Conservation (phyloP, 192 early-diverging fungal genomes). For the Podila epigama region DNA sequence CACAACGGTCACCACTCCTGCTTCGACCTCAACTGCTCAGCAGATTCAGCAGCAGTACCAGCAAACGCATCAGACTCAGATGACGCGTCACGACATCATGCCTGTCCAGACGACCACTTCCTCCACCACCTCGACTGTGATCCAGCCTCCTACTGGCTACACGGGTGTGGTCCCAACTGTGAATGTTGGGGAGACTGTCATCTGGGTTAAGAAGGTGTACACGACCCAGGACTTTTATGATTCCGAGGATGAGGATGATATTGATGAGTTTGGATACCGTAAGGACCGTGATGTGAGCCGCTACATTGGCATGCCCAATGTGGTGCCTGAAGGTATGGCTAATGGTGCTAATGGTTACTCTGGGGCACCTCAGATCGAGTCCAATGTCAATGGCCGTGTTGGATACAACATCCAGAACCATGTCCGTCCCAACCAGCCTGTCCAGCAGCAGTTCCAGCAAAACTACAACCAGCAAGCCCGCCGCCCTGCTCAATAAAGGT, state of each 20-base stretch:
- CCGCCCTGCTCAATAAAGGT: too few species aligned
- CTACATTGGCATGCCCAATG: too few species aligned
- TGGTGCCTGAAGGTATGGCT: too few species aligned
- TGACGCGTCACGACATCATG: too few species aligned
- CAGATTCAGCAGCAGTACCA: not conserved
- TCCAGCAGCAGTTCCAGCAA: too few species aligned
- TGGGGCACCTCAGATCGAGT: too few species aligned
- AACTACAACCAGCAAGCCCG: too few species aligned
- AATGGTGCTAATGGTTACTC: too few species aligned
- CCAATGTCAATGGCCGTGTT: too few species aligned
- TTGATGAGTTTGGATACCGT: slow-evolving; percentile 30
- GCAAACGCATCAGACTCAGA: not conserved
- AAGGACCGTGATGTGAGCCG: slow-evolving; percentile 33
- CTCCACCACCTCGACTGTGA: slow-evolving; percentile 4
- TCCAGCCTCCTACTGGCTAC: not conserved
- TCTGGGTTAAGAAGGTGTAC: slow-evolving; percentile 18
- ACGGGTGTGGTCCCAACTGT: not conserved
- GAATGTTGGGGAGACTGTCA: not conserved
- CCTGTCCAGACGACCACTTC: not conserved
- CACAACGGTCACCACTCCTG: not conserved
- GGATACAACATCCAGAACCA: too few species aligned
- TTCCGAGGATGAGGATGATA: slow-evolving; percentile 4
- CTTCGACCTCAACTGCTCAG: not conserved
- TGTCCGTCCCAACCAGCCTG: too few species aligned
- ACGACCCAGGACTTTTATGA: slow-evolving; percentile 20